phyloP scores from a whole-genome alignment of 2,329 filamentous ascomycete genomes.

The Fusarium sp. region DNA sequence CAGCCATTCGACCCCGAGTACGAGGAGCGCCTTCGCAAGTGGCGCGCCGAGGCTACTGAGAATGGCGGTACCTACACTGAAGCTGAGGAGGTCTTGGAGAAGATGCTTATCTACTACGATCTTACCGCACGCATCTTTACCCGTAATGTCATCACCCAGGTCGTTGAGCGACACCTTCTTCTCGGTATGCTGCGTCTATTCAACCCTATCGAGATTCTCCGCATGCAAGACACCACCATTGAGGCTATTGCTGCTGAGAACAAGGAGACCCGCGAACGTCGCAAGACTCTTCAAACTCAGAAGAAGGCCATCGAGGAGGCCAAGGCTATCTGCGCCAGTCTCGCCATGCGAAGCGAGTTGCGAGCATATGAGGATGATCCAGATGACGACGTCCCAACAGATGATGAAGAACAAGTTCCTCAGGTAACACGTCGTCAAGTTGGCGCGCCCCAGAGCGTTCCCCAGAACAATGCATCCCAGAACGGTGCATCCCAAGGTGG shows the following conservation, averaged over 20 bases:
- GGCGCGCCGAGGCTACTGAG: slow-evolving; percentile 56
- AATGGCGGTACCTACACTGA: slow-evolving; percentile 61
- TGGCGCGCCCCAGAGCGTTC: slow-evolving; percentile 27
- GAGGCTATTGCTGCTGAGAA: slow-evolving; percentile 65
- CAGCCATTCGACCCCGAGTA: slow-evolving; percentile 66
- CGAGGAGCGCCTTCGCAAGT: slow-evolving; percentile 60
- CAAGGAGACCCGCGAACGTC: slow-evolving; percentile 63
- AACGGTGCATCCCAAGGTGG: slow-evolving; percentile 25
- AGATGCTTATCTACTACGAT: slow-evolving; percentile 68
- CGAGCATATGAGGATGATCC: slow-evolving; percentile 54
- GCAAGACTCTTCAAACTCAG: slow-evolving; percentile 59
- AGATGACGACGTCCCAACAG: slow-evolving; percentile 47
- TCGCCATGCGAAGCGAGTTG: slow-evolving; percentile 65
- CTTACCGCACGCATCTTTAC: slow-evolving; percentile 64
- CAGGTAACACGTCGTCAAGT: slow-evolving; percentile 34
- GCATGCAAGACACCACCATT: slow-evolving; percentile 57
- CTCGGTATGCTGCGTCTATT: slow-evolving; percentile 64
- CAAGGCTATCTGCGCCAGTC: slow-evolving; percentile 59
- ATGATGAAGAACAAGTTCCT: slow-evolving; percentile 46
- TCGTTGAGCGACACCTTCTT: slow-evolving; percentile 62
- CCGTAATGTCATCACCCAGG: slow-evolving; percentile 64
- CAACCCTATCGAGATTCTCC: slow-evolving; percentile 63
- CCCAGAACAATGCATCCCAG: slow-evolving; percentile 33
- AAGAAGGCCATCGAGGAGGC: slow-evolving; percentile 64
- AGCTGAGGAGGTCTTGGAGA: slow-evolving; percentile 64